Base-by-base conservation (phyloP, 108 stramenopile genomes). In the Seminavis robusta region DNA sequence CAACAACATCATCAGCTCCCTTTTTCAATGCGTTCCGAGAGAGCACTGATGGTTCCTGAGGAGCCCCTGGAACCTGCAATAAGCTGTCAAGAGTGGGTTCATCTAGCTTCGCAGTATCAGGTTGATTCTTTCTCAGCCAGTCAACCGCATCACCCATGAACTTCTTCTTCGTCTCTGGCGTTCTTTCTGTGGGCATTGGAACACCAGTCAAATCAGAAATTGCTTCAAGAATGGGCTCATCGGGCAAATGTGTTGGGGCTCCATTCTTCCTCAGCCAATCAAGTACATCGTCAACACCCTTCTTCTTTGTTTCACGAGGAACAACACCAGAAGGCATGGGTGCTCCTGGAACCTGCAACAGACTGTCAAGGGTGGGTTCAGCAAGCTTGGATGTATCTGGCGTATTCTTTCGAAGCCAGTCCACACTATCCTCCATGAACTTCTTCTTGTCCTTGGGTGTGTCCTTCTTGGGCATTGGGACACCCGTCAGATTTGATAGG, bases 321-420 rank as follows among this genome's bases (percentile, higher is more conserved):
- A 27, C 20, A 15, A 27, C 47, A 5, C 23, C 47, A 24, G 4
- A 5, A 6, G 24, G 4, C 4, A 3, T 28, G 16, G 57, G 45
- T 28, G 28, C 4, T 27, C 45, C 44, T 11, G 44, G 15, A 6
- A 59, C 7, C 16, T 41, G 27, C 3, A 31, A 9, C 4, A 59
- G 27, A 31, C 44, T 44, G n/a, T 34, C 17, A 8, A 59, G 29
- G 4, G 41, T 59, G 6, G 57, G 57, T 15, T 45, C 45, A 31
- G 45, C 57, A 2, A 59, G 3, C 3, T 48, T 15, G 47, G 47
- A 44, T 30, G 45, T 44, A 30, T 59, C 57, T 3, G 46, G 17
- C 2, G 45, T 37, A 16, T 62, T 56, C 42, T 49, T 52, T 21
- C 73, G 33, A 26, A 66, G 38, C 63, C 62, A 74, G 40, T 75